These are phyloP conservation scores for Adansonia gregorii DNA, from an alignment of 441 rosid genomes.

Conservation along the genomic window DNA sequence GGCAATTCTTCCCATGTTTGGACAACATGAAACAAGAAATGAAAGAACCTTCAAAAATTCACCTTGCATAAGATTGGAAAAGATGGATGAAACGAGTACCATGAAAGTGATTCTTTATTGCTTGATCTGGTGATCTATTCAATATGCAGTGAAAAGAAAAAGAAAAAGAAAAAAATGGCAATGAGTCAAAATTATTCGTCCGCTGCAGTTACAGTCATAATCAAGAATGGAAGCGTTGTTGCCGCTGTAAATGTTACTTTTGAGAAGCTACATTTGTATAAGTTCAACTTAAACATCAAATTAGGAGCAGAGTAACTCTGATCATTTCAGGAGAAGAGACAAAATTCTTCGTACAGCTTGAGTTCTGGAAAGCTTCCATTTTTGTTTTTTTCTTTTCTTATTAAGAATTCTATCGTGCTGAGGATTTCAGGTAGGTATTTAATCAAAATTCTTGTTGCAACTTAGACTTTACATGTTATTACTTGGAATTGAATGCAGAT, in stretches of 20 bases:
- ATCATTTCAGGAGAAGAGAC: too few species aligned
- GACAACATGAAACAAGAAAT: neutral
- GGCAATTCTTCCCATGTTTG: neutral
- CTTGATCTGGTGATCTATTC: neutral
- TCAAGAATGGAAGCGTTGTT: neutral
- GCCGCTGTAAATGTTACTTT: neutral
- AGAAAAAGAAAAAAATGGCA: neutral
- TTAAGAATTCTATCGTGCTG: neutral
- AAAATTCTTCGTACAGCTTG: too few species aligned
- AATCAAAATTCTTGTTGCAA: neutral
- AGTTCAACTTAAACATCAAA: too few species aligned
- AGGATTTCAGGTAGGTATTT: neutral
- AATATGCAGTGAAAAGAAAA: neutral
- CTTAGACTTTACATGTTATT: neutral
- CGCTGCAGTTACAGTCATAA: neutral
- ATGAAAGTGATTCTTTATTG: neutral
- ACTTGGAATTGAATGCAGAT: conserved; percentile 42
- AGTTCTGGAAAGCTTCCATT: too few species aligned
- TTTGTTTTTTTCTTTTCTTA: too few species aligned
- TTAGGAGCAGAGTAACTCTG: too few species aligned
- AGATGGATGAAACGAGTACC: neutral
- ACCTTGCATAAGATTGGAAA: neutral
- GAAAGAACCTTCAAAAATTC: neutral
- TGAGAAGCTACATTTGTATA: neutral
- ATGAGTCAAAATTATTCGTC: neutral